Evolutionary conservation across 2,329 filamentous ascomycete genomes (phyloP).

Genomic region (Trichoderma pleuroti): DNA sequence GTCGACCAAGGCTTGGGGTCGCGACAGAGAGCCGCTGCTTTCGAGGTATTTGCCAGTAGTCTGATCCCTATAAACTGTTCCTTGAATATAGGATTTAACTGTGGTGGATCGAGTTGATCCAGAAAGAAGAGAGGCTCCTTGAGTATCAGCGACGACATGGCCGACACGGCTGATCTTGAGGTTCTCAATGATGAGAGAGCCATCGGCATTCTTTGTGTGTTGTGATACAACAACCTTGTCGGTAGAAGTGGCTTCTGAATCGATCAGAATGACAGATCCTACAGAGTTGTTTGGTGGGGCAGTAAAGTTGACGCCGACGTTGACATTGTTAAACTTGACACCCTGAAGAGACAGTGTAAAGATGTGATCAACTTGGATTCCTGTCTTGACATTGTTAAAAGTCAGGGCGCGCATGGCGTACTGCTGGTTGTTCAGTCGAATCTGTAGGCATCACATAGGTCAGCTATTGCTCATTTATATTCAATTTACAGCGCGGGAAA

Average conservation of each 20-base stretch:
- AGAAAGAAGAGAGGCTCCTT: conserved; percentile 4
- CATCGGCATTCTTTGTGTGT: conserved; percentile 20
- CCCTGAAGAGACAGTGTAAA: conserved; percentile 21
- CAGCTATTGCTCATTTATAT: not conserved
- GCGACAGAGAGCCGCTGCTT: conserved; percentile 10
- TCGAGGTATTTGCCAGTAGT: conserved; percentile 16
- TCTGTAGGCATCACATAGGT: not conserved
- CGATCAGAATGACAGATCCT: conserved; percentile 19
- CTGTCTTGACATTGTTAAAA: conserved; percentile 20
- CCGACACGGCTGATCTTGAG: conserved; percentile 12
- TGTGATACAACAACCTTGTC: conserved; percentile 18
- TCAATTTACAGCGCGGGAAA: not conserved
- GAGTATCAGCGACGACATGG: conserved; percentile 8
- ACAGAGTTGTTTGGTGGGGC: conserved; percentile 17
- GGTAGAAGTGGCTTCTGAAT: conserved; percentile 18
- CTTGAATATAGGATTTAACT: conserved; percentile 17
- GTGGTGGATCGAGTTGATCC: conserved; percentile 7
- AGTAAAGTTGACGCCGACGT: conserved; percentile 19
- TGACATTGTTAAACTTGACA: conserved; percentile 17
- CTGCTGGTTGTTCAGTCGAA: conserved; percentile 20
- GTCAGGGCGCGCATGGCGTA: conserved; percentile 18
- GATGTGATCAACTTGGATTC: conserved; percentile 18
- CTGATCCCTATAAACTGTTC: conserved; percentile 16
- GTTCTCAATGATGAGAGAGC: conserved; percentile 21
- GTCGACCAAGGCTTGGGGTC: conserved; percentile 18